A percentile compares a stretch with the other conserved stretches of the same genome.
phyloP scores from a whole-genome alignment of 2,329 filamentous ascomycete species.

The Colletotrichum tropicale region DNA sequence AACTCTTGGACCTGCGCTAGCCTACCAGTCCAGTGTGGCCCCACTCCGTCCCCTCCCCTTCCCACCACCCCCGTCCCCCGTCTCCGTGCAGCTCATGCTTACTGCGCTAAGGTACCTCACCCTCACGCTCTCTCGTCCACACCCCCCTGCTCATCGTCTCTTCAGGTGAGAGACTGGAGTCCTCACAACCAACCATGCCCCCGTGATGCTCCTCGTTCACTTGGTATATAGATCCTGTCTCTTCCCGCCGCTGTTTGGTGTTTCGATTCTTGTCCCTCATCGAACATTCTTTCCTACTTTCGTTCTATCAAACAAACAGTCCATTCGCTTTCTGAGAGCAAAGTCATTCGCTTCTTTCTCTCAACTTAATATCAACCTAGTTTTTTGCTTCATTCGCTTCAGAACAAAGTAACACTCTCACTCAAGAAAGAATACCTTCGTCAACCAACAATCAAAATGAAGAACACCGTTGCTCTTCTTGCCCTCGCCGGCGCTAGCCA shows the following conservation, averaged over 20 bases:
- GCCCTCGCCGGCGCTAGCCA: slow-evolving; percentile 55
- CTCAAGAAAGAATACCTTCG: slow-evolving; percentile 7
- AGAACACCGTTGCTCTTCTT: slow-evolving; percentile 52
- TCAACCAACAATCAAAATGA: slow-evolving; percentile 46
- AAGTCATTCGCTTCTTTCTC: slow-evolving; percentile 63
- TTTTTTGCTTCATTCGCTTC: slow-evolving; percentile 13
- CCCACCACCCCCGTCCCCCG: background rate
- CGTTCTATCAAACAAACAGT: slow-evolving; percentile 31
- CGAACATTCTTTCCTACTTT: slow-evolving; percentile 27
- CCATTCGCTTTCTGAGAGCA: slow-evolving; percentile 43
- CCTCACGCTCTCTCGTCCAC: background rate
- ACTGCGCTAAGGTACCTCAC: background rate
- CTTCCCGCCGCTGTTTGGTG: slow-evolving; percentile 10
- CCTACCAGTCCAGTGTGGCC: background rate
- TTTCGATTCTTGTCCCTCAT: slow-evolving; percentile 21
- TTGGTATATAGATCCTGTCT: slow-evolving; percentile 21
- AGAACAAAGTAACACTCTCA: slow-evolving; percentile 5
- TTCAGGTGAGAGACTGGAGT: slow-evolving; percentile 9
- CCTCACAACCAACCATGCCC: slow-evolving; percentile 12
- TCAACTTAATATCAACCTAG: slow-evolving; percentile 22
- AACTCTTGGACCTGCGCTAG: slow-evolving; percentile 4
- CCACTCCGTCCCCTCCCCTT: slow-evolving; percentile 5
- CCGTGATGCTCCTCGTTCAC: background rate
- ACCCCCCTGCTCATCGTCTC: background rate
- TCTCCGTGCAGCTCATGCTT: background rate